Base-by-base conservation (phyloP, 2,329 filamentous ascomycete species). In the Paracorniculantispora psalliotae region DNA sequence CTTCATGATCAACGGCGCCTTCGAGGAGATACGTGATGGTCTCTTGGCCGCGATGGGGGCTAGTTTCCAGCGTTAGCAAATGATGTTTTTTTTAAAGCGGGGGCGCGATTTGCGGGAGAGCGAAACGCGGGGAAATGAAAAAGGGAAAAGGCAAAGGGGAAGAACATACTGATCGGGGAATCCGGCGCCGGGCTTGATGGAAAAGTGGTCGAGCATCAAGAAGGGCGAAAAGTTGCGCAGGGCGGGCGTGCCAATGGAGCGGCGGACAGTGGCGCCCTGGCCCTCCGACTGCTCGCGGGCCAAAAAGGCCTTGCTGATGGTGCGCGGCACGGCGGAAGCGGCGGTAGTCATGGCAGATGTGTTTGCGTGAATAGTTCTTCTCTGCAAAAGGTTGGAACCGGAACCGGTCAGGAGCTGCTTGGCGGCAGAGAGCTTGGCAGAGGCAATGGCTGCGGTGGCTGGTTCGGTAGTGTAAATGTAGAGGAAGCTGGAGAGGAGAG, bases 141-240 rank as follows among this genome's bases (percentile, higher is more conserved):
- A 44, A 46, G 17, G 43, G 10, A 33, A 41, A 33, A 25, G 4
- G 39, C 9, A 9, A 23, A 35, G 2, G 41, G 26, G 8, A 44
- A 39, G 46, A 47, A 69, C 72, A 43, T 66, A 75, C 73, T 97
- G 92, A 71, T 97, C 92, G 0, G 92, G 92, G 71, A 97, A 97
- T 0, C 92, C 92, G 10, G 92, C 89, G 60, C 90, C 91, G 1
- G 87, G 86, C 56, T 84, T 83, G 66, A 94, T 85, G 57, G 81
- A 84, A 78, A 97, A 97, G 77, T 97, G 90, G 71, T 97, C 93
- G 49, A 97, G 89, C 92, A 97, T 96, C 47, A 97, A 81, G 76
- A 97, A 97, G 0, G 93, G 94, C 15, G 87, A 90, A 73, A 97
- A 88, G 78, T 96, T 91, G 69, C 87, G 86, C 23, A 97, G 81